Evolutionary conservation across 257 asterid genomes (phyloP).

Genomic region (Nicotiana paniculata): DNA sequence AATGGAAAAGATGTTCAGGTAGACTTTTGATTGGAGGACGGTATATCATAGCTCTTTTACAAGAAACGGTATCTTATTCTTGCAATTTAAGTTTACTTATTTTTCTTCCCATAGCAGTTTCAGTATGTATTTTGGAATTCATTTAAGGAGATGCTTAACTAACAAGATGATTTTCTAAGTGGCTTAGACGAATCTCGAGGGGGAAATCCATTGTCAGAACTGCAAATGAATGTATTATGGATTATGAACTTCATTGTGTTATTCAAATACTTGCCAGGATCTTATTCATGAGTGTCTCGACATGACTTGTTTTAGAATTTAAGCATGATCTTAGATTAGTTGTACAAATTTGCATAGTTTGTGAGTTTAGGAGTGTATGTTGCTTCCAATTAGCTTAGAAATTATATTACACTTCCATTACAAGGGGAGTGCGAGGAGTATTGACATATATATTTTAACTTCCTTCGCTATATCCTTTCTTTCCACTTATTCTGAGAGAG

Average conservation of each 20-base stretch:
- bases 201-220: background rate
- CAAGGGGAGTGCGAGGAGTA: background rate
- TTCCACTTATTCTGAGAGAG: background rate
- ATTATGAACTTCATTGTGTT: background rate
- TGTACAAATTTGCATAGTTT: too few relatives aligned
- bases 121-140: background rate
- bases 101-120: background rate
- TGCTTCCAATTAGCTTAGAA: too few relatives aligned
- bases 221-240: background rate
- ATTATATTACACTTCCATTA: background rate
- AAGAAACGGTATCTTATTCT: background rate
- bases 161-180: background rate
- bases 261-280: too few relatives aligned
- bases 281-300: too few relatives aligned
- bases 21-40: conserved; percentile 8
- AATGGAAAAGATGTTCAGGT: conserved; percentile 3
- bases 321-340: too few relatives aligned
- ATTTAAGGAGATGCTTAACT: background rate
- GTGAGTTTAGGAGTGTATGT: too few relatives aligned
- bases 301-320: too few relatives aligned
- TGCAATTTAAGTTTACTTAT: background rate
- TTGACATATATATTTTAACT: background rate
- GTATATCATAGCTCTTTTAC: background rate
- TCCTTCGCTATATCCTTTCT: background rate
- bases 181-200: background rate